Evolutionary conservation across 1,284 basidiomycete genomes (phyloP).

Genomic region (Stygiomarasmius scandens): DNA sequence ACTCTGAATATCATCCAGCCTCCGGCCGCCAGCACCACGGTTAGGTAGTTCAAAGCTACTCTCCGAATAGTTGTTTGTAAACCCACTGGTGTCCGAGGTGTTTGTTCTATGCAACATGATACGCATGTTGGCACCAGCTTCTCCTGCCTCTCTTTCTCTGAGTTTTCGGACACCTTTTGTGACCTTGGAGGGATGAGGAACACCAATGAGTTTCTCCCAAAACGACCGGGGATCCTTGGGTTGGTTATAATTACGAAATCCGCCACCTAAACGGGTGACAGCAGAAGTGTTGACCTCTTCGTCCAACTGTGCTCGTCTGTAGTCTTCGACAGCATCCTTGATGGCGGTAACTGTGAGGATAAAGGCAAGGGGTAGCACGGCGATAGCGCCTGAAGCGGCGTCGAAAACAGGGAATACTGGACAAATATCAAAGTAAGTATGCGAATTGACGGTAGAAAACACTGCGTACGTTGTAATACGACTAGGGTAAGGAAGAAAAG

Average conservation of each 20-base stretch:
- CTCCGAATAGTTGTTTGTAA: slow-evolving; percentile 36
- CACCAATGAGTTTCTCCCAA: slow-evolving; percentile 71
- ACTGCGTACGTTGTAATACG: slow-evolving; percentile 73
- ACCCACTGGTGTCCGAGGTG: slow-evolving; percentile 39
- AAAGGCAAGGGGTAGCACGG: slow-evolving; percentile 86
- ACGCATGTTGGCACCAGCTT: slow-evolving; percentile 53
- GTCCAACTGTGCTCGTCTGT: slow-evolving; percentile 83
- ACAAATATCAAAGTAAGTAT: no score
- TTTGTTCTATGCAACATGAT: slow-evolving; percentile 58
- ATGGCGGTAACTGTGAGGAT: slow-evolving; percentile 89
- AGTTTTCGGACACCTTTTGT: slow-evolving; percentile 87
- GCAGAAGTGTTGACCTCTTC: slow-evolving; percentile 93
- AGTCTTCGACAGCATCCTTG: slow-evolving; percentile 96
- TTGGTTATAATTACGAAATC: slow-evolving; percentile 90
- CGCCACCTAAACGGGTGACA: slow-evolving; percentile 79
- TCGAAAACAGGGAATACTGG: slow-evolving; percentile 90
- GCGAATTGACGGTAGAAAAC: no score
- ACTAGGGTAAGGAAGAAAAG: slow-evolving; percentile 89
- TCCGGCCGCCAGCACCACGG: slow-evolving; percentile 46
- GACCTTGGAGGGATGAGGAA: slow-evolving; percentile 73
- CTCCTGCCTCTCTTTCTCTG: slow-evolving; percentile 78
- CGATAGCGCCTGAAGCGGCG: slow-evolving; percentile 81
- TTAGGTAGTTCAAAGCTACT: slow-evolving; percentile 43
- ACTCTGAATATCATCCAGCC: slow-evolving; percentile 69
- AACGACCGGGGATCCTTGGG: slow-evolving; percentile 77